Percentiles rank a stretch among this genome's conserved stretches.
Evolutionary conservation across 495 filamentous ascomycete species (phyloP).

Genomic region (Lasiosphaeria hispida): DNA sequence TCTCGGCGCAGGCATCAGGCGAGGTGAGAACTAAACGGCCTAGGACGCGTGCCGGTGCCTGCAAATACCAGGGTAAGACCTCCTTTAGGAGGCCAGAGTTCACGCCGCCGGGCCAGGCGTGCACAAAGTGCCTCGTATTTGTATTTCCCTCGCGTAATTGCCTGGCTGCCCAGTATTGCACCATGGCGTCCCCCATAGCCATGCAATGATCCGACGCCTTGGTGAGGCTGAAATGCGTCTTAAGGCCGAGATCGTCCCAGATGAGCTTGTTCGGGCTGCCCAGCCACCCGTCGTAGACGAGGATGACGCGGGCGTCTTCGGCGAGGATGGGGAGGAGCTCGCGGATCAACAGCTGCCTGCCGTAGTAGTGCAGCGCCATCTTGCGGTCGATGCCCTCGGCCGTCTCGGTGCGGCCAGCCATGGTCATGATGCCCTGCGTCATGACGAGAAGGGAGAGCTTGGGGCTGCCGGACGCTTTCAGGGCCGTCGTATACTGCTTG

Average conservation of each 20-base stretch:
- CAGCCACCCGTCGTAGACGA: constrained; percentile 16
- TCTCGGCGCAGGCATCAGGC: constrained; percentile 19
- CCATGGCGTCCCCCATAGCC: constrained; percentile 23
- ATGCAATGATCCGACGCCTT: constrained; percentile 24
- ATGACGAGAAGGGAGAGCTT: constrained; percentile 22
- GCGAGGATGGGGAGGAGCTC: constrained; percentile 22
- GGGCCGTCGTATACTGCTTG: constrained; percentile 20
- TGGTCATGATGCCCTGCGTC: constrained; percentile 25
- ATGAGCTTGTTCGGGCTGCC: constrained; percentile 19
- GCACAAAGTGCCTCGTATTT: constrained; percentile 20
- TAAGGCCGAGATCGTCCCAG: constrained; percentile 27
- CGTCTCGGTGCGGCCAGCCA: constrained; percentile 23
- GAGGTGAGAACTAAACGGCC: constrained; percentile 6
- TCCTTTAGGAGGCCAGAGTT: constrained; percentile 10
- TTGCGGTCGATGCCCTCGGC: constrained; percentile 28
- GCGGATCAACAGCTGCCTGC: constrained; percentile 25
- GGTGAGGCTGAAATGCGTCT: constrained; percentile 13
- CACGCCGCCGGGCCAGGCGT: constrained; percentile 23
- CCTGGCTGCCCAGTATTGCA: constrained; percentile 18
- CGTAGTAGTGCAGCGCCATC: constrained; percentile 30
- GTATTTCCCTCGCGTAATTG: neutral
- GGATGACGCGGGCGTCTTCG: constrained; percentile 19
- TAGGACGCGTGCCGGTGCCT: neutral
- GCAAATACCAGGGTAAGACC: constrained; percentile 18
- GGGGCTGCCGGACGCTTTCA: constrained; percentile 12